Evolutionary conservation across 2,329 filamentous ascomycete species (phyloP).

Genomic region (Colletotrichum spaethianum): DNA sequence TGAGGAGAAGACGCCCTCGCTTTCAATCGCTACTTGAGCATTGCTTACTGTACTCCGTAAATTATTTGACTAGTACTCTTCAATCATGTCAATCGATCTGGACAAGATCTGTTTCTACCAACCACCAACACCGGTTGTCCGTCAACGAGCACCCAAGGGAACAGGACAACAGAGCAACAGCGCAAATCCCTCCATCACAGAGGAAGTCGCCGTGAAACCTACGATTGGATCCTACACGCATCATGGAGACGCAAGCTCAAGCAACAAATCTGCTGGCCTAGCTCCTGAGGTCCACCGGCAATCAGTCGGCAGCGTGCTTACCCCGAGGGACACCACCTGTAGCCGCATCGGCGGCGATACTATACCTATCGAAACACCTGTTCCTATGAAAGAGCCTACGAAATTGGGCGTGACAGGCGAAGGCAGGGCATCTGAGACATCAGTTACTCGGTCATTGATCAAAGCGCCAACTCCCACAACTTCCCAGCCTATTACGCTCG

Average conservation of each 20-base stretch:
- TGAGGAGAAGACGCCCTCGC: background rate
- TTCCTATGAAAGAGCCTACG: background rate
- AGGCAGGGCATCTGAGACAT: background rate
- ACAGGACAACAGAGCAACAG: background rate
- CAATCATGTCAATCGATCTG: background rate
- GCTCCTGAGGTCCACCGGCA: background rate
- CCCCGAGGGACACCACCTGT: background rate
- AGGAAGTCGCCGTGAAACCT: background rate
- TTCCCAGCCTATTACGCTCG: background rate
- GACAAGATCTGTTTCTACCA: background rate
- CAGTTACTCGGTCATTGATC: background rate
- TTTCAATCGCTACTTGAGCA: constrained; percentile 1
- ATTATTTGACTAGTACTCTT: background rate
- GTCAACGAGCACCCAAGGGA: background rate
- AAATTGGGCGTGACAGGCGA: background rate
- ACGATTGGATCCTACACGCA: background rate
- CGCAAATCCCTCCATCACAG: background rate
- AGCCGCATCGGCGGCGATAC: background rate
- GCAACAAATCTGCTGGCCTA: background rate
- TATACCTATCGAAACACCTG: background rate
- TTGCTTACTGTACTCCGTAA: background rate
- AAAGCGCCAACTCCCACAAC: background rate
- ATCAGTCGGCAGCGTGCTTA: background rate
- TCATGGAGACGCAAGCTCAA: background rate
- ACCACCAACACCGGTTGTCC: background rate